Evolutionary conservation across 2,329 filamentous ascomycete genomes (phyloP), one percentile per base, ranked within the genome.

Genomic region (Aspergillus candidus): DNA sequence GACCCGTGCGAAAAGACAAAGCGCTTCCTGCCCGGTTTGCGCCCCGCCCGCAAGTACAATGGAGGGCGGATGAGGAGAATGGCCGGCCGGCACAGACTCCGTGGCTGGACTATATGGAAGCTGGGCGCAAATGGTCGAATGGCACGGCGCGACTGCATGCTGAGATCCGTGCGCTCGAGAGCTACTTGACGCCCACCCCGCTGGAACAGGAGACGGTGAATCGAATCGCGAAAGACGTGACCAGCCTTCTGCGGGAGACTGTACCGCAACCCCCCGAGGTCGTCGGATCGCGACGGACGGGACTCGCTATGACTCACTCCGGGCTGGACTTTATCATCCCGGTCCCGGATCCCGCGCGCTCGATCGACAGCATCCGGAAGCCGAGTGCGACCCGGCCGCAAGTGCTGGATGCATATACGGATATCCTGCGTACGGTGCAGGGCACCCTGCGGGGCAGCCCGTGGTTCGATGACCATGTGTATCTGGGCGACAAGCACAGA

Each of bases 241-340:
- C 54, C 59, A 41, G 52, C 44, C 38, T 57, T 35, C 40, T 70
- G 37, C 50, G 60, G 49, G 37, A 51, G 13, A 47, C 46, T 14
- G 49, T 63, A 3, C 57, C 60, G 11, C 49, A 57, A 32, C 43
- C 56, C 8, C 62, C 69, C 6, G 66, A 75, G 45, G 48, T 76
- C 3, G 75, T 77, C 46, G 79, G 79, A 13, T 81, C 78, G 7
- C 67, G 74, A 44, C 59, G 62, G 10, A 79, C 72, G 11, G 75
- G 76, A 7, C 60, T 81, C 31, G 72, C 73, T 1, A 56, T 73
- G 41, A 69, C 73, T 22, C 66, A 68, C 33, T 83, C 80, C 6
- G 75, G 77, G 57, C 65, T 83, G 11, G 75, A 82, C 54, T 74
- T 67, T 60, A 70, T 61, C 40, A 67, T 65, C 50, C 49, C 50